Conservation (phyloP, 192 early-diverging fungal species). For the Fimicolochytrium jonesii region DNA sequence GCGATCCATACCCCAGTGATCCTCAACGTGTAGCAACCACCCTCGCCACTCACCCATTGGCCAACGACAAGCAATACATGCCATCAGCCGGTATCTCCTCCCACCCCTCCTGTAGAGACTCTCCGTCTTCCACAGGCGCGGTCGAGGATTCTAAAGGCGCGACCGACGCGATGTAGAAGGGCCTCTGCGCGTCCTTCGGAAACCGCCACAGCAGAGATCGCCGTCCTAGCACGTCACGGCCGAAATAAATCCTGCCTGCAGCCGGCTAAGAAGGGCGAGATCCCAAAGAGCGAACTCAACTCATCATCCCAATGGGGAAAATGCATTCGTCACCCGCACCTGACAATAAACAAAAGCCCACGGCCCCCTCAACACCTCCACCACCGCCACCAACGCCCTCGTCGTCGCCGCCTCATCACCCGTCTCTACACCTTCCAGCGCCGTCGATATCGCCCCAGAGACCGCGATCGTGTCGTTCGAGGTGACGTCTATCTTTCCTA, state of each 20-base stretch:
- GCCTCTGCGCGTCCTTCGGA: conserved; percentile 3
- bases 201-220: conserved; percentile 69
- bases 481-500: no score
- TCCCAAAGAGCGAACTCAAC: no score
- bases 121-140: not conserved
- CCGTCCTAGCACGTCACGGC: conserved; percentile 81
- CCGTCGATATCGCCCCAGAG: conserved; percentile 32
- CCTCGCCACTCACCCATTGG: no score
- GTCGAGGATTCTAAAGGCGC: not conserved
- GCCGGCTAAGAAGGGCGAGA: no score
- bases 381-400: conserved; percentile 21
- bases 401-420: conserved; percentile 7
- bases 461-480: conserved; percentile 60
- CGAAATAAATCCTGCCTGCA: conserved; percentile 63
- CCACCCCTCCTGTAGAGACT: conserved; percentile 36
- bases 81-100: conserved; percentile 75
- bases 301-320: no score
- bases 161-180: conserved; percentile 30
- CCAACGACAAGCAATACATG: conserved; percentile 70
- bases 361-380: conserved; percentile 68
- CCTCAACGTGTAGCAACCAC: no score
- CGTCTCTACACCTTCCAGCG: conserved; percentile 17
- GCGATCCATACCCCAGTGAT: no score
- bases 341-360: conserved; percentile 73
- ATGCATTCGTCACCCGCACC: no score